Base-by-base conservation (phyloP, 2,329 filamentous ascomycete species). In the Tolypocladium ophioglossoides region DNA sequence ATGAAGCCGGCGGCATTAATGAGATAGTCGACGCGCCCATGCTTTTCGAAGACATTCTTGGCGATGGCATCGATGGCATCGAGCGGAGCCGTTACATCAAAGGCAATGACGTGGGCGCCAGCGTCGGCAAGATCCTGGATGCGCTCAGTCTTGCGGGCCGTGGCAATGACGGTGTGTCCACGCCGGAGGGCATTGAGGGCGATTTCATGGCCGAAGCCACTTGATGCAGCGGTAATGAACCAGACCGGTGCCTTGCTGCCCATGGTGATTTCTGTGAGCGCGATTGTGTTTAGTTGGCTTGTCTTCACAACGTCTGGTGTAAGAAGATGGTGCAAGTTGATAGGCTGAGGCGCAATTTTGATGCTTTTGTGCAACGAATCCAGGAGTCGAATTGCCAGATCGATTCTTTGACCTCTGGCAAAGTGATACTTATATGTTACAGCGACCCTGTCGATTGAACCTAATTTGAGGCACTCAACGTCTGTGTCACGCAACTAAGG, bases 151-250 rank as follows among this genome's bases (percentile, higher is more conserved):
- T 67, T 68, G 35, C 78, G 75, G 1, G 77, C 73, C 0, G 76
- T 78, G 2, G 78, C 79, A 44, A 80, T 66, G 55, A 79, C 78
- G 0, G 65, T 69, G 62, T 82, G 74, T 32, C 76, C 76, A 32
- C 70, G 69, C 2, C 65, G 61, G 7, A 81, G 68, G 2, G 77
- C 73, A 12, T 67, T 60, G 34, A 70, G 61, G 34, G 73, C 72
- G 32, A 80, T 73, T 8, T 68, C 64, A 6, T 67, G 66, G 8
- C 79, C 79, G 55, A 82, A 75, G 51, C 79, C 78, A 20, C 72
- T 77, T 24, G 76, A 77, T 48, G 72, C 72, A 30, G 76, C 78
- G 12, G 73, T 74, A 61, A 82, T 74, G 65, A 82, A 74, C 78
- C 79, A 82, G 34, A 78, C 70, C 47, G 68, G 70, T 3, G 57